A percentile compares a stretch with the other conserved stretches of the same genome.
These are phyloP conservation scores for Epicoccum nigrum DNA, from an alignment of 2,329 filamentous ascomycete genomes.

Conservation along the genomic window DNA sequence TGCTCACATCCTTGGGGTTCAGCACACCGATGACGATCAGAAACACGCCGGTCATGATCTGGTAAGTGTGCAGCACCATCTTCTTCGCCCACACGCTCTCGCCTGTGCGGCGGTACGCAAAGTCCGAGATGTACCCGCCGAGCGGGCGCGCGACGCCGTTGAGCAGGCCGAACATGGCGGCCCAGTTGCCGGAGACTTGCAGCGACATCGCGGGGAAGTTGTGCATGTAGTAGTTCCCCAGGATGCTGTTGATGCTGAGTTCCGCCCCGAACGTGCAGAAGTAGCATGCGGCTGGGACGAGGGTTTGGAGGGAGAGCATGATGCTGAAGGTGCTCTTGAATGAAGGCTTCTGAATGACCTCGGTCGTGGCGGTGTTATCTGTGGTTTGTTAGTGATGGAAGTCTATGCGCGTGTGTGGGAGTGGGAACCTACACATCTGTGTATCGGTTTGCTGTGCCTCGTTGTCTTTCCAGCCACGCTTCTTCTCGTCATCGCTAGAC, in stretches of 20 bases:
- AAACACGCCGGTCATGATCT: conserved; percentile 63
- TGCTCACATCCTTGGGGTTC: conserved; percentile 63
- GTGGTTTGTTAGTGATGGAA: background rate
- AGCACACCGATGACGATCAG: conserved; percentile 64
- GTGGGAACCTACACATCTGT: conserved; percentile 7
- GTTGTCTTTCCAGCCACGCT: conserved; percentile 29
- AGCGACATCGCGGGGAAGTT: conserved; percentile 61
- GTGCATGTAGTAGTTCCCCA: conserved; percentile 62
- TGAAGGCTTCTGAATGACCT: conserved; percentile 66
- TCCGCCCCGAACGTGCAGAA: conserved; percentile 66
- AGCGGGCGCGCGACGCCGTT: conserved; percentile 70
- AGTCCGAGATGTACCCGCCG: conserved; percentile 64
- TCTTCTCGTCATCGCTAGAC: conserved; percentile 30
- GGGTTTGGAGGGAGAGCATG: conserved; percentile 63
- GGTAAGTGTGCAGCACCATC: conserved; percentile 60
- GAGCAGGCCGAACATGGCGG: conserved; percentile 74
- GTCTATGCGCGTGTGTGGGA: no score
- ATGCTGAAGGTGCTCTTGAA: conserved; percentile 65
- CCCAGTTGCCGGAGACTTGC: conserved; percentile 63
- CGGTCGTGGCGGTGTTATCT: conserved; percentile 60
- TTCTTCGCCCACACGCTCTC: conserved; percentile 67
- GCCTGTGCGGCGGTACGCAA: conserved; percentile 55
- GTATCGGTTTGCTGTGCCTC: conserved; percentile 44
- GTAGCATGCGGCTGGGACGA: conserved; percentile 60
- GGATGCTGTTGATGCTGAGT: conserved; percentile 63